A percentile compares a stretch with the other conserved stretches of the same genome.
Conservation (phyloP, 1,284 basidiomycete genomes). For the Trichosporon asahii region DNA sequence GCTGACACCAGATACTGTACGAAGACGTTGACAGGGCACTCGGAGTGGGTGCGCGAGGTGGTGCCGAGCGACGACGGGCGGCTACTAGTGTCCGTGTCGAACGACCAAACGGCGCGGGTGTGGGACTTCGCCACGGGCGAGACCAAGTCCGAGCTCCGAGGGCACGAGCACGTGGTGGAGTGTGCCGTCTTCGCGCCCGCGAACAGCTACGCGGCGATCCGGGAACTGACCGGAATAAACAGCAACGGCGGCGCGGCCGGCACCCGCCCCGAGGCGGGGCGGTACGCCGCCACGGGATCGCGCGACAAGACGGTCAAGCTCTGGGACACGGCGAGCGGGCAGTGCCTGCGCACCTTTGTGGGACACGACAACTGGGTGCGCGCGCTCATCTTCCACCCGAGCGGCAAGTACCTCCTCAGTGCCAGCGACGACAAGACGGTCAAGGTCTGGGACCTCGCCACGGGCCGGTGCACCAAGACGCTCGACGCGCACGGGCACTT, state of each 20-base stretch:
- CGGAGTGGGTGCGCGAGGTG: conserved; percentile 67
- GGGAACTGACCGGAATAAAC: conserved; percentile 70
- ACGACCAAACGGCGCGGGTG: conserved; percentile 81
- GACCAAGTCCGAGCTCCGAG: conserved; percentile 75
- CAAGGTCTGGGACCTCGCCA: conserved; percentile 79
- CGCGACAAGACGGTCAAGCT: conserved; percentile 83
- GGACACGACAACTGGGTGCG: conserved; percentile 84
- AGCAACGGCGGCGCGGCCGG: conserved; percentile 45
- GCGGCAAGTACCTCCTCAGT: conserved; percentile 78
- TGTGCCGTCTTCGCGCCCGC: conserved; percentile 76
- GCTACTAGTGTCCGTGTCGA: conserved; percentile 72
- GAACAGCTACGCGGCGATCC: conserved; percentile 67
- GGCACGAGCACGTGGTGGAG: conserved; percentile 85
- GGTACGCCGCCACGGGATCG: conserved; percentile 73
- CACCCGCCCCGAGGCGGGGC: conserved; percentile 49
- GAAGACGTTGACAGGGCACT: conserved; percentile 61
- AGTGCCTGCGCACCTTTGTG: conserved; percentile 65
- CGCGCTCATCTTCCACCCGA: conserved; percentile 76
- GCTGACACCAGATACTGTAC: conserved; percentile 57
- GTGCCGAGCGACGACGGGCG: conserved; percentile 72
- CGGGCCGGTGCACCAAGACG: conserved; percentile 71
- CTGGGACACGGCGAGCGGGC: conserved; percentile 78
- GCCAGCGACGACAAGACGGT: conserved; percentile 89
- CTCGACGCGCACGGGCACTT: conserved; percentile 85
- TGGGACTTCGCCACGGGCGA: conserved; percentile 75